Percentiles rank a stretch among this genome's conserved stretches.
phyloP scores from a whole-genome alignment of 345 rosid genomes.

The Brassica rapa region DNA sequence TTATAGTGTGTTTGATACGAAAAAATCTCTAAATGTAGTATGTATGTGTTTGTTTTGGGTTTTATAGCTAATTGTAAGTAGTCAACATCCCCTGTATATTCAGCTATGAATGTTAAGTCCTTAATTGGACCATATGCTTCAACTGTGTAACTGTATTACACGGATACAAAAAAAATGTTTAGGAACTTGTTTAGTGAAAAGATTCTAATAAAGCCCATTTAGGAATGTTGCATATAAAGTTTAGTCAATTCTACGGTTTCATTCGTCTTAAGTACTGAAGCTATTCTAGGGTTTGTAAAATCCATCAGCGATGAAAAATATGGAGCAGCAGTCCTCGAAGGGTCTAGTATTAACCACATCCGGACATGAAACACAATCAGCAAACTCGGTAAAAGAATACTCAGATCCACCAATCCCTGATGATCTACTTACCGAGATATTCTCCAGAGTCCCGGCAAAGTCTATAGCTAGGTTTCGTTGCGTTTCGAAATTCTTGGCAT shows the following conservation, averaged over 20 bases:
- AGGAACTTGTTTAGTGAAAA: too few relatives aligned
- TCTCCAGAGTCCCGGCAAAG: neutral
- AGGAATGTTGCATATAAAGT: neutral
- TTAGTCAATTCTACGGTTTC: too few relatives aligned
- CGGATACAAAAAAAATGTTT: neutral
- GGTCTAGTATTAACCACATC: neutral
- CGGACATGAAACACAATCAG: neutral
- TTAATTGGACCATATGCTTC: constrained; percentile 81
- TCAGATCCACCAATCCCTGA: neutral
- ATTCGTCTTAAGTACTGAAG: too few relatives aligned
- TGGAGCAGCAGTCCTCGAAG: neutral
- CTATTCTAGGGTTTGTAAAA: too few relatives aligned
- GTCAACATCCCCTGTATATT: constrained; percentile 93
- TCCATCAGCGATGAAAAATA: neutral
- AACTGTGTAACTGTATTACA: constrained; percentile 70
- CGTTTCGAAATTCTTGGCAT: neutral
- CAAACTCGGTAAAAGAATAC: neutral
- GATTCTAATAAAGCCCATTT: too few relatives aligned
- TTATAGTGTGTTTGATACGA: too few relatives aligned
- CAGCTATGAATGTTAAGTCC: constrained; percentile 82
- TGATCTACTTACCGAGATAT: neutral
- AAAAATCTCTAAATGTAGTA: too few relatives aligned
- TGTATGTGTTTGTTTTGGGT: too few relatives aligned
- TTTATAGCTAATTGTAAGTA: constrained; percentile 25
- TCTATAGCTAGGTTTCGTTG: neutral